A percentile compares a stretch with the other conserved stretches of the same genome.
These are phyloP conservation scores for Cicer bijugum DNA, from an alignment of 306 rosid genomes.

Conservation along the genomic window DNA sequence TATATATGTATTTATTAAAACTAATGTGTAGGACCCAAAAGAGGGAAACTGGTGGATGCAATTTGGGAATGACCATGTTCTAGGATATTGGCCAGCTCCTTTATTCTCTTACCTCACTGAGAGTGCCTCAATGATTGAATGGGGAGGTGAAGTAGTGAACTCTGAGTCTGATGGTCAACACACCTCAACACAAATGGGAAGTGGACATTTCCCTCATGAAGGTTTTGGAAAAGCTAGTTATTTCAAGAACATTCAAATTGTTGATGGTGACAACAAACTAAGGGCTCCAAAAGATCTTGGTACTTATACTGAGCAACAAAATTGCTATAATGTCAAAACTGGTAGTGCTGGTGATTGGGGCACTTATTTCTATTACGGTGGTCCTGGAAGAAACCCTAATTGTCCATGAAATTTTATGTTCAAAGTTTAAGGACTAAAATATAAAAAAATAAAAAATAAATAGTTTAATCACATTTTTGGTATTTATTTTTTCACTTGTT, in stretches of 20 bases:
- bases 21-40: conserved; percentile 64
- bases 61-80: conserved; percentile 56
- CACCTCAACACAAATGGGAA: conserved; percentile 70
- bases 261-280: conserved; percentile 58
- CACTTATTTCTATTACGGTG: conserved; percentile 61
- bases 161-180: conserved; percentile 56
- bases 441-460: background rate
- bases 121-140: conserved; percentile 64
- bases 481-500: too few species aligned
- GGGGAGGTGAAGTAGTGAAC: conserved; percentile 72
- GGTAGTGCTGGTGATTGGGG: conserved; percentile 63
- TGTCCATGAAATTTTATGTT: conserved; percentile 46
- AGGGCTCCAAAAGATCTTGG: conserved; percentile 57
- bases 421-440: too few species aligned
- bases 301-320: conserved; percentile 54
- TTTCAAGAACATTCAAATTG: conserved; percentile 58
- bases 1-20: conserved; percentile 12
- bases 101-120: conserved; percentile 59
- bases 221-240: conserved; percentile 64
- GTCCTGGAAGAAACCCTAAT: conserved; percentile 58
- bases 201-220: conserved; percentile 66
- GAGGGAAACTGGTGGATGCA: conserved; percentile 75
- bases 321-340: conserved; percentile 55
- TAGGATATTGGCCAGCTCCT: conserved; percentile 67
- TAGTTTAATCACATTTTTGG: background rate